A percentile compares a stretch with the other conserved stretches of the same genome.
phyloP scores from a whole-genome alignment of 2,329 filamentous ascomycete species.

The Fonsecaea pedrosoi region DNA sequence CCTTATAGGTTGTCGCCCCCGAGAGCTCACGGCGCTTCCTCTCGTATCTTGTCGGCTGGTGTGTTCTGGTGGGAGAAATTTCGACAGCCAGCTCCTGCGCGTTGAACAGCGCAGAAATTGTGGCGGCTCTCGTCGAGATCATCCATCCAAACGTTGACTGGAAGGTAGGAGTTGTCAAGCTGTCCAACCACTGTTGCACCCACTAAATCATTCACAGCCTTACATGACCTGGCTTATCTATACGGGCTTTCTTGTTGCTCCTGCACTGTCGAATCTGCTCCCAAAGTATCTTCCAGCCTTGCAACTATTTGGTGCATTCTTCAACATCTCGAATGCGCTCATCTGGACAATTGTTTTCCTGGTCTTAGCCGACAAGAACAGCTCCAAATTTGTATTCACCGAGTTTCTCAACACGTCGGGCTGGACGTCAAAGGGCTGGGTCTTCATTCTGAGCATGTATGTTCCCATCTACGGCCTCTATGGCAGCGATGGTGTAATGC shows the following conservation, averaged over 20 bases:
- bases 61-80: constrained; percentile 36
- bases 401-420: constrained; percentile 59
- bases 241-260: constrained; percentile 33
- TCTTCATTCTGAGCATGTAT: constrained; percentile 67
- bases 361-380: constrained; percentile 40
- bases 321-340: constrained; percentile 33
- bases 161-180: constrained; percentile 22
- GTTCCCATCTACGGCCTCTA: constrained; percentile 72
- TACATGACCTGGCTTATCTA: constrained; percentile 38
- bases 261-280: constrained; percentile 32
- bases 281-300: constrained; percentile 33
- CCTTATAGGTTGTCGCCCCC: constrained; percentile 29
- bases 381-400: constrained; percentile 58
- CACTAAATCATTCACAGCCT: constrained; percentile 24
- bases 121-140: constrained; percentile 33
- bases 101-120: constrained; percentile 36
- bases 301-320: constrained; percentile 35
- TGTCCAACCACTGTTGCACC: background rate
- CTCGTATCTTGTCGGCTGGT: constrained; percentile 36
- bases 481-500: constrained; percentile 68
- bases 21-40: constrained; percentile 30
- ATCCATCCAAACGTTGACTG: constrained; percentile 32
- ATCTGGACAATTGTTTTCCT: constrained; percentile 36
- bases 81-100: constrained; percentile 35
- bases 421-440: constrained; percentile 59